These are phyloP conservation scores for Paspalum vaginatum DNA, from an alignment of 176 grass and related monocot genomes.

Conservation along the genomic window DNA sequence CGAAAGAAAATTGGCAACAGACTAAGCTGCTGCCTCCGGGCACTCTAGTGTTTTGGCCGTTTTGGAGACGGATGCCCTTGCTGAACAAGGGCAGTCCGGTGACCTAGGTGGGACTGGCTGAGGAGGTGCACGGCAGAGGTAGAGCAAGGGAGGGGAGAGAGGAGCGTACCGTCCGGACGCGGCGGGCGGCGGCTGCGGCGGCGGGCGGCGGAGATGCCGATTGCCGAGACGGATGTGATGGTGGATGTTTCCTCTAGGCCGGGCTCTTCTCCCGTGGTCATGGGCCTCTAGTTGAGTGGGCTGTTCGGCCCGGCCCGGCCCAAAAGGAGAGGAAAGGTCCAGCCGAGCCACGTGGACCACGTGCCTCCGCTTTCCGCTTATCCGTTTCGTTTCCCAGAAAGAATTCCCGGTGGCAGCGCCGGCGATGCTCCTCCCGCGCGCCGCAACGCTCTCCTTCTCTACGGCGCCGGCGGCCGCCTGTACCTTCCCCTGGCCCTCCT, in stretches of 20 bases:
- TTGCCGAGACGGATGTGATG: too few species aligned
- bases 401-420: not conserved
- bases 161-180: not conserved
- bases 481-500: not conserved
- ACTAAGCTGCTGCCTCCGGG: too few species aligned
- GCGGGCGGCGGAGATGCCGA: not conserved
- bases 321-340: too few species aligned
- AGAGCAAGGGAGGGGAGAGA: not conserved
- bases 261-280: too few species aligned
- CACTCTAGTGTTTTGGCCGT: too few species aligned
- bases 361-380: too few species aligned
- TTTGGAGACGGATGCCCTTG: too few species aligned
- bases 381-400: not conserved
- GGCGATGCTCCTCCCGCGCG: constrained; percentile 36
- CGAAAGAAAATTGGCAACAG: not conserved
- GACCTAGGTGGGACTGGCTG: too few species aligned
- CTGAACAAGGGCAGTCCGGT: too few species aligned
- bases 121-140: not conserved
- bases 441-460: constrained; percentile 4
- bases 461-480: not conserved
- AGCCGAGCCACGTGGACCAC: not conserved
- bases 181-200: not conserved
- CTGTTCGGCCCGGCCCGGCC: too few species aligned
- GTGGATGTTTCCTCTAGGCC: too few species aligned
- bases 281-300: too few species aligned